Conservation (phyloP, 208 protist species). For the Leishmania braziliensis region DNA sequence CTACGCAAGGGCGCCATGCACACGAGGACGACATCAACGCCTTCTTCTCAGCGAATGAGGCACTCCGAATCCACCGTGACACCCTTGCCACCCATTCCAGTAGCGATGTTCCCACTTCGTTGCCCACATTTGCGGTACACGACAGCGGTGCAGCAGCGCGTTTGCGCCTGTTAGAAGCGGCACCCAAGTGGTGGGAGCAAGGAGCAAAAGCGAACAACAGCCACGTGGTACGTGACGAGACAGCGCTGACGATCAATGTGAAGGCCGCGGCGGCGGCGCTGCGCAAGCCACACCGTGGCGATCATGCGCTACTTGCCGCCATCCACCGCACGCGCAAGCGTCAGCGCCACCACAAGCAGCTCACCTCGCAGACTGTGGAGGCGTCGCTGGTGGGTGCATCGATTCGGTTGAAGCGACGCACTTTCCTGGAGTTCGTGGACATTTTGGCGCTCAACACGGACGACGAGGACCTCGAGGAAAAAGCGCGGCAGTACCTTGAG, state of each 20-base stretch:
- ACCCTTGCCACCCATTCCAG: neutral
- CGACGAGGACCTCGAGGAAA: neutral
- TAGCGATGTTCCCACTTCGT: neutral
- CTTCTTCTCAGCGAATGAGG: slow-evolving; percentile 15
- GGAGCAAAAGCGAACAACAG: neutral
- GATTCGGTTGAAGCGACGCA: slow-evolving; percentile 15
- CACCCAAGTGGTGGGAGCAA: slow-evolving; percentile 12
- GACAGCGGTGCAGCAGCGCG: neutral
- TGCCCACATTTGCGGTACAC: neutral
- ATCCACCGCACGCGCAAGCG: slow-evolving; percentile 24
- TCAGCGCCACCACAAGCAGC: neutral
- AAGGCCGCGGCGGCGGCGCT: slow-evolving; percentile 15
- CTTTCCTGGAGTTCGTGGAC: slow-evolving; percentile 14
- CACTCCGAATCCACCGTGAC: neutral
- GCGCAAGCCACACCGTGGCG: slow-evolving; percentile 4
- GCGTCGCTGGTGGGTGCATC: slow-evolving; percentile 7
- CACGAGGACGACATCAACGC: slow-evolving; percentile 15
- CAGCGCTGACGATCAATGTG: slow-evolving; percentile 17
- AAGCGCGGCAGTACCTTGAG: slow-evolving; percentile 9
- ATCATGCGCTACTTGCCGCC: slow-evolving; percentile 24
- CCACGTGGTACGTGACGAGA: neutral
- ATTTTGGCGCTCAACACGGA: slow-evolving; percentile 12
- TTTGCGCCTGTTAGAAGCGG: slow-evolving; percentile 9
- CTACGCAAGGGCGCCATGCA: neutral
- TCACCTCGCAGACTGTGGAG: slow-evolving; percentile 9